Evolutionary conservation across 768 basidiomycete genomes (phyloP).

Genomic region (Cytidiella melzeri): DNA sequence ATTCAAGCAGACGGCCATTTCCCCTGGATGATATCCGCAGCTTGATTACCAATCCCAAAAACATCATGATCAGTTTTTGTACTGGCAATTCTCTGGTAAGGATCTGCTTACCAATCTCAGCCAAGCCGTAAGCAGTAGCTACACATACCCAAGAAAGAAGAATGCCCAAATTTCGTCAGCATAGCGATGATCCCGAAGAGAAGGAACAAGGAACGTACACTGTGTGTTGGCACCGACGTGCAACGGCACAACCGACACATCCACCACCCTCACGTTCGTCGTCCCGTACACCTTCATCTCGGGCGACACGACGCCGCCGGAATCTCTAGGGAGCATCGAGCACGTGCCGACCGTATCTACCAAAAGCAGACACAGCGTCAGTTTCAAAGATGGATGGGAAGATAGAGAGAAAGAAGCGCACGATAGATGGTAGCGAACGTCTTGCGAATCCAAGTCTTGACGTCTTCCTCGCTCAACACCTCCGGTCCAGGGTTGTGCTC

Average conservation of each 20-base stretch:
- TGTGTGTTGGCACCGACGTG: slow-evolving; percentile 33
- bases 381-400: neutral
- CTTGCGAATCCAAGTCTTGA: slow-evolving; percentile 4
- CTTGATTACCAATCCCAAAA: slow-evolving; percentile 5
- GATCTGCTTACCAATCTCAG: neutral
- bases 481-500: slow-evolving; percentile 27
- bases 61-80: slow-evolving; percentile 3
- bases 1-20: neutral
- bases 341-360: slow-evolving; percentile 45
- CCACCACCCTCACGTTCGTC: slow-evolving; percentile 36
- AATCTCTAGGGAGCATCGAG: slow-evolving; percentile 48
- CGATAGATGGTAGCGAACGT: neutral
- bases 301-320: slow-evolving; percentile 39
- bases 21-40: slow-evolving; percentile 25
- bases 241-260: slow-evolving; percentile 30
- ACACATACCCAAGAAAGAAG: too few species aligned
- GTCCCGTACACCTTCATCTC: slow-evolving; percentile 37
- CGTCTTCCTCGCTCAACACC: slow-evolving; percentile 24
- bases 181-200: neutral
- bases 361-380: too few species aligned
- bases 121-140: neutral
- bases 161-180: too few species aligned
- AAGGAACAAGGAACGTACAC: slow-evolving; percentile 9
- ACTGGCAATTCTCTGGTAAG: neutral
- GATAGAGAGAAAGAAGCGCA: too few species aligned